Evolutionary conservation across 1,139 yeast species (phyloP), one percentile per base, ranked within the genome.

Genomic region (Protomyces gravidus): DNA sequence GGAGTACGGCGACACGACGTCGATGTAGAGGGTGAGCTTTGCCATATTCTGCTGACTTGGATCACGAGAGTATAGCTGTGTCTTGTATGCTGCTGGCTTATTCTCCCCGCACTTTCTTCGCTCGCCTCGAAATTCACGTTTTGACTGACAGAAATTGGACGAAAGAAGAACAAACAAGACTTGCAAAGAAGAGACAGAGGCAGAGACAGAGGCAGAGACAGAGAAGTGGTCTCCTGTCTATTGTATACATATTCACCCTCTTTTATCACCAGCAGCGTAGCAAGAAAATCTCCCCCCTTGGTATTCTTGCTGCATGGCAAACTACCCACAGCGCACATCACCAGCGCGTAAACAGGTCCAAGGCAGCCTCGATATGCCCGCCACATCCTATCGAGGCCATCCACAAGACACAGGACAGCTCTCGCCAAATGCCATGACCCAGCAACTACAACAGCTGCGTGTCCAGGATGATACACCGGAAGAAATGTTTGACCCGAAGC

Each of bases 21-120:
- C 58, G 26, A 53, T 32, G 46, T 53, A 53, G 25, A 53, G 39
- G n/a, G 51, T 53, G 17, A 53, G 36, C 51, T 53, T 46, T 7
- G 48, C 23, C 48, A 45, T 45, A 13, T 13, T 28, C 13, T 28
- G 2, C 13, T 2, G 13, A 28, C 13, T 28, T 9, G 32, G 7
- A 28, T 28, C 9, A 9, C 9, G 3, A 28, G 32, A 9, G 13
- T 28, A 28, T 2, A 28, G 32, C 32, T 2, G 36, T 30, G n/a
- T 13, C 36, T 30, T 5, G 32, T 28, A 11, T 6, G 32, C 6
- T 11, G 32, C 32, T 28, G 32, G 32, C 11, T 5, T 11, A 15
- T 30, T 5, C 4, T 7, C 36, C 36, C 36, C 36, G 36, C 36
- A 15, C n/a, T 15, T 30, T 30, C 36, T 30, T 15, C n/a, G 36